phyloP scores from a whole-genome alignment of 2,329 filamentous ascomycete genomes.

The Paecilomyces variotii region DNA sequence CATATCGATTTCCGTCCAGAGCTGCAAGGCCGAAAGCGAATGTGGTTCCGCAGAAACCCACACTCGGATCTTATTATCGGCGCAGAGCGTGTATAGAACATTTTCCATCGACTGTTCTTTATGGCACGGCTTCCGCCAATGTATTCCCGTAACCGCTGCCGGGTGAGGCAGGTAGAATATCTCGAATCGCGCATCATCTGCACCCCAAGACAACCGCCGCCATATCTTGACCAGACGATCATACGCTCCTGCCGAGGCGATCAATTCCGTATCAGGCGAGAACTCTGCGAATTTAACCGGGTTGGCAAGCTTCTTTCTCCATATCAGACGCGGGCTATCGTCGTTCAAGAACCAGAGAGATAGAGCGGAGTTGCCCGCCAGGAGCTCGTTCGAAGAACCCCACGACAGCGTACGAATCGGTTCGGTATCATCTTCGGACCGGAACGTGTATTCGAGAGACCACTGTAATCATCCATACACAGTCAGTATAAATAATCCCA shows the following conservation, averaged over 20 bases:
- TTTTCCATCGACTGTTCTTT: constrained; percentile 73
- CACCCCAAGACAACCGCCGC: constrained; percentile 76
- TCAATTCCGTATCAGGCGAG: constrained; percentile 79
- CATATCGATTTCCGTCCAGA: constrained; percentile 77
- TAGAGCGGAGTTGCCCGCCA: constrained; percentile 64
- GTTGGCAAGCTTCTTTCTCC: constrained; percentile 67
- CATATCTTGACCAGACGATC: constrained; percentile 89
- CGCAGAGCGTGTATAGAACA: constrained; percentile 81
- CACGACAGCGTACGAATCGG: constrained; percentile 63
- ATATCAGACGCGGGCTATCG: constrained; percentile 43
- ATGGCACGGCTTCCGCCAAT: constrained; percentile 76
- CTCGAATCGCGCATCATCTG: constrained; percentile 78
- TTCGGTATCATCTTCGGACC: constrained; percentile 36
- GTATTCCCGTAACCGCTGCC: constrained; percentile 65
- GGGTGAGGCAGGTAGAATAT: constrained; percentile 86
- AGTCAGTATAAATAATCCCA: constrained; percentile 10
- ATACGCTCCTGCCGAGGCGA: constrained; percentile 69
- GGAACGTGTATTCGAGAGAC: constrained; percentile 48
- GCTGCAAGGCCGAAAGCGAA: constrained; percentile 61
- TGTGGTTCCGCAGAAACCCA: constrained; percentile 74
- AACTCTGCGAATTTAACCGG: constrained; percentile 66
- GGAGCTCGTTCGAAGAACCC: constrained; percentile 76
- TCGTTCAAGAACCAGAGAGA: constrained; percentile 58
- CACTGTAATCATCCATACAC: constrained; percentile 35
- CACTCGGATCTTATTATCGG: constrained; percentile 70